Evolutionary conservation across 2,329 filamentous ascomycete species (phyloP).

Genomic region (Calonectria crousiana): DNA sequence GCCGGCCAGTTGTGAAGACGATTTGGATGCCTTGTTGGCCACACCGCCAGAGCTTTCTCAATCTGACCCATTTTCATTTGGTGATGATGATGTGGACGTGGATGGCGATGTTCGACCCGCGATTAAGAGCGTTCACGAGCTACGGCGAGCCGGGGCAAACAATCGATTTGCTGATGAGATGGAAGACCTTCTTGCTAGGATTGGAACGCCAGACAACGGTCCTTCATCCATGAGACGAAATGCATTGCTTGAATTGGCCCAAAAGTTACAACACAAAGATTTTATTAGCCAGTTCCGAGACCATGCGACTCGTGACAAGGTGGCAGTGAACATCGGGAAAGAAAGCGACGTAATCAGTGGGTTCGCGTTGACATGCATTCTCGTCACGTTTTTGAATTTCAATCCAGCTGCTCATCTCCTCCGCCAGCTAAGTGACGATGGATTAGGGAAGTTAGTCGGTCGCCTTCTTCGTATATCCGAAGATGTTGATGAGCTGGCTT

Average conservation of each 20-base stretch:
- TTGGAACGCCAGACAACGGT: slow-evolving; percentile 62
- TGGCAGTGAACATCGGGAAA: slow-evolving; percentile 72
- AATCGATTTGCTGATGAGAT: slow-evolving; percentile 75
- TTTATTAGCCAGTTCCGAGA: slow-evolving; percentile 80
- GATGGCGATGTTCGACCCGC: slow-evolving; percentile 60
- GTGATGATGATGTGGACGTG: slow-evolving; percentile 50
- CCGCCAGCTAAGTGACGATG: slow-evolving; percentile 66
- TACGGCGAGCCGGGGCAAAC: slow-evolving; percentile 75
- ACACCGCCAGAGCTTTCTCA: slow-evolving; percentile 38
- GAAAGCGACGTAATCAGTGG: slow-evolving; percentile 72
- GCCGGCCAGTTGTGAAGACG: slow-evolving; percentile 37
- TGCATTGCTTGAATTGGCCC: slow-evolving; percentile 70
- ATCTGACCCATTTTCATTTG: slow-evolving; percentile 41
- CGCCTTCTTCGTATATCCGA: slow-evolving; percentile 64
- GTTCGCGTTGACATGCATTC: slow-evolving; percentile 73
- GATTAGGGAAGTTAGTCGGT: slow-evolving; percentile 66
- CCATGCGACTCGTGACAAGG: slow-evolving; percentile 76
- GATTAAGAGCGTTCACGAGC: slow-evolving; percentile 74
- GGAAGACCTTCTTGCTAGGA: slow-evolving; percentile 72
- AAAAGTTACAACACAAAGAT: slow-evolving; percentile 70
- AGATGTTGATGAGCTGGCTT: slow-evolving; percentile 71
- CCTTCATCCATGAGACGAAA: slow-evolving; percentile 66
- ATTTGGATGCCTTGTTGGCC: slow-evolving; percentile 40
- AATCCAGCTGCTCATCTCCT: slow-evolving; percentile 72
- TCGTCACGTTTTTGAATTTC: slow-evolving; percentile 71